Evolutionary conservation across 1,284 basidiomycete species (phyloP).

Genomic region (Lignosus rhinocerotis): DNA sequence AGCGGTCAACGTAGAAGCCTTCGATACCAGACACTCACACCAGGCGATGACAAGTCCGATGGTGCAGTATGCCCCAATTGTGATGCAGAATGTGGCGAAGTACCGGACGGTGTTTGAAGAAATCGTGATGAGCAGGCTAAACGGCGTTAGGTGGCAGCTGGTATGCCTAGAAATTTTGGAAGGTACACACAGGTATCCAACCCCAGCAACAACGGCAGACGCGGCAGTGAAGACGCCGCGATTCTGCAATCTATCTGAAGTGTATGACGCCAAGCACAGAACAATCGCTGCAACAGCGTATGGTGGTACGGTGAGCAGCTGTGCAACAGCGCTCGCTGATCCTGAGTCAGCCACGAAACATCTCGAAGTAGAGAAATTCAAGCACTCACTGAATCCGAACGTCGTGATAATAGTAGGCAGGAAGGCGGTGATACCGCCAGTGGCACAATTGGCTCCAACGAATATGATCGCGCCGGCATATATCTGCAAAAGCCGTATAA

Average conservation of each 20-base stretch:
- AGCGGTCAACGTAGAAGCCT: not conserved
- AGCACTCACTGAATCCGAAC: constrained; percentile 54
- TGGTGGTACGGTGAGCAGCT: constrained; percentile 79
- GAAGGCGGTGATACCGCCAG: constrained; percentile 81
- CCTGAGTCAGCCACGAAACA: not conserved
- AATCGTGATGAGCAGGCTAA: constrained; percentile 52
- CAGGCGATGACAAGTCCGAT: constrained; percentile 70
- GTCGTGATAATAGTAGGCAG: constrained; percentile 81
- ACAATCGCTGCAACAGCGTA: constrained; percentile 73
- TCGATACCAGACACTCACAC: constrained; percentile 49
- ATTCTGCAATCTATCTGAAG: constrained; percentile 72
- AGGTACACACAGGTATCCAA: constrained; percentile 64
- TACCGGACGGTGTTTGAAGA: constrained; percentile 54
- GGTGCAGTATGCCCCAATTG: constrained; percentile 66
- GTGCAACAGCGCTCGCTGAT: constrained; percentile 53
- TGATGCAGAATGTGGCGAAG: constrained; percentile 70
- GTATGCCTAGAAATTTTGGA: not conserved
- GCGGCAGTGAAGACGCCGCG: constrained; percentile 62
- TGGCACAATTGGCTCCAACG: constrained; percentile 76
- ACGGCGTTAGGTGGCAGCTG: not conserved
- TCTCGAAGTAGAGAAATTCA: no score
- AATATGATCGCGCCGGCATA: constrained; percentile 66
- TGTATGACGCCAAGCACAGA: constrained; percentile 61
- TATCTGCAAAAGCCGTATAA: constrained; percentile 39
- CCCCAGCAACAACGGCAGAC: constrained; percentile 50